Base-by-base conservation (phyloP, 495 filamentous ascomycete genomes). In the Corynascus novoguineensis region DNA sequence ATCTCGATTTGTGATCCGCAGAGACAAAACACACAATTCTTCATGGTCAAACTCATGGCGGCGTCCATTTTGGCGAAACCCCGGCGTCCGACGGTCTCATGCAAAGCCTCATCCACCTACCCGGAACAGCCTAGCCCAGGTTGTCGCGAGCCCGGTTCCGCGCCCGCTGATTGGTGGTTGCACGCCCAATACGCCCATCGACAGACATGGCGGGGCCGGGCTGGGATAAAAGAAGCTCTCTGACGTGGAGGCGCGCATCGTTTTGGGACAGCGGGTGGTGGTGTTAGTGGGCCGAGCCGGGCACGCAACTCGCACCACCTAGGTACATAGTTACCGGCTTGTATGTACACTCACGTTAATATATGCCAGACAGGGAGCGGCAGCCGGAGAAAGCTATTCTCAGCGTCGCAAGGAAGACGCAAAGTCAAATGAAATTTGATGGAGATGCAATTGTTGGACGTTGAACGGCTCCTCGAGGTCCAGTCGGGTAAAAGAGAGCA, bases 91-190 rank as follows among this genome's bases (percentile, higher is more conserved):
- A 25, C 35, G n/a, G n/a, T n/a, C 27, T 27, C 47, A 53, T 55
- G 58, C 31, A 25, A 50, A 51, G 34, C 47, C 45, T 50, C 60
- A 71, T 67, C 67, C 68, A 71, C 68, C 68, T 71, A 63, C 68
- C 68, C 27, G 65, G 65, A 70, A 69, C 62, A 68, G 65, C 60
- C 65, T 71, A 71, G 68, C 63, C 60, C 47, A 32, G 24, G 58
- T 42, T 12, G 60, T 56, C 58, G 59, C 51, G 64, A 53, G 53
- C 19, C 50, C 50, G 52, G 53, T 45, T 55, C 53, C 45, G 35
- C 55, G 48, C 24, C 21, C 44, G 22, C 28, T 63, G 65, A 68
- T 68, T 68, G 65, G 65, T 45, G 28, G 5, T n/a, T 24, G 44
- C 21, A 15, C 15, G 37, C 42, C 41, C 24, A 29, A 51, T 47